Conservation (phyloP, 768 basidiomycete species). For the Auriscalpium vulgare region DNA sequence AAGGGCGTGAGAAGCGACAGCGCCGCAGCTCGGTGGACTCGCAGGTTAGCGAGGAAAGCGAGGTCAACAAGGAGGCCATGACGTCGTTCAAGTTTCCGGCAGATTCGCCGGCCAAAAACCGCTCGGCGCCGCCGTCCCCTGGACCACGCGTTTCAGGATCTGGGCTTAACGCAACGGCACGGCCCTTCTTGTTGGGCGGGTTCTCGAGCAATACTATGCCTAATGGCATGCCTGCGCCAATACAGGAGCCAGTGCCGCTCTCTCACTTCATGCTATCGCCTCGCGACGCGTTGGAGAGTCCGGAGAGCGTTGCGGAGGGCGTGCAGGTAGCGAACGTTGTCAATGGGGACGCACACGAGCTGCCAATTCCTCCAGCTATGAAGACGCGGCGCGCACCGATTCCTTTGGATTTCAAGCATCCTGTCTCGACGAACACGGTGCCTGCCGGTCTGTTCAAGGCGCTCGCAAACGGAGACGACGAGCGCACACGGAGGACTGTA, state of each 20-base stretch:
- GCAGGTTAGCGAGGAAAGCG: slow-evolving; percentile 40
- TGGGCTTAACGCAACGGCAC: slow-evolving; percentile 36
- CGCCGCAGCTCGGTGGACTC: slow-evolving; percentile 41
- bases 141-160: slow-evolving; percentile 14
- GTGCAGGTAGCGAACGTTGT: not conserved
- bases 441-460: slow-evolving; percentile 86
- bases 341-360: slow-evolving; percentile 17
- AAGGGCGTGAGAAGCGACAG: slow-evolving; percentile 79
- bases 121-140: slow-evolving; percentile 35
- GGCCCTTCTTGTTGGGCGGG: slow-evolving; percentile 65
- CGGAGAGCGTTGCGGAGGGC: slow-evolving; percentile 17
- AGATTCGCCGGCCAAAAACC: slow-evolving; percentile 43
- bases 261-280: not conserved
- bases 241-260: not conserved
- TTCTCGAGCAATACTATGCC: slow-evolving; percentile 29
- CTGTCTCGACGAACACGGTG: slow-evolving; percentile 61
- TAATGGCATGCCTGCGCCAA: slow-evolving; percentile 15
- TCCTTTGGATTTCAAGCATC: slow-evolving; percentile 69
- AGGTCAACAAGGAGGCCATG: slow-evolving; percentile 43
- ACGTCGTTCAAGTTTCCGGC: slow-evolving; percentile 71
- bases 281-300: slow-evolving; percentile 20
- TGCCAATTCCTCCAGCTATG: slow-evolving; percentile 25
- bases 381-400: slow-evolving; percentile 64
- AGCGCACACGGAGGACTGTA: slow-evolving; percentile 61
- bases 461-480: slow-evolving; percentile 48